A percentile compares a stretch with the other conserved stretches of the same genome.
Evolutionary conservation across 371 early-diverging fungal genomes (phyloP).

Genomic region (Rhizomucor pusillus): DNA sequence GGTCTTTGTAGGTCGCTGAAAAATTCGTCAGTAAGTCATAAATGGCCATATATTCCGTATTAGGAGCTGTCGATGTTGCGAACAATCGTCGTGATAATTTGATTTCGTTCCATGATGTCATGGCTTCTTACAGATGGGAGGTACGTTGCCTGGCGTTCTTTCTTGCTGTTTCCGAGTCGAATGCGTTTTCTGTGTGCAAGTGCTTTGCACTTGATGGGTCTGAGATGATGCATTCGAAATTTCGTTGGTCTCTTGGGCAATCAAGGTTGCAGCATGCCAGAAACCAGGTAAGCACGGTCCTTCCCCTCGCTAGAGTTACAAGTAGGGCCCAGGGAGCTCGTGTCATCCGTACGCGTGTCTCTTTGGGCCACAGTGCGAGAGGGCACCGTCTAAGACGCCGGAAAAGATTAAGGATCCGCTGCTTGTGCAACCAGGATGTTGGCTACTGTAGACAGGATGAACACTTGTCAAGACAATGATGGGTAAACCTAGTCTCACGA

Average conservation of each 20-base stretch:
- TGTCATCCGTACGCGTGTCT: not conserved
- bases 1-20: too few species aligned
- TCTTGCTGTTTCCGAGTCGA: constrained; percentile 7
- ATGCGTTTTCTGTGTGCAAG: constrained; percentile 2
- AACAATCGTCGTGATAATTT: too few species aligned
- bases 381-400: not conserved
- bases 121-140: constrained; percentile 4
- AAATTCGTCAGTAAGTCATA: constrained; percentile 1
- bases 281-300: not conserved
- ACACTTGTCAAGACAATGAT: not conserved
- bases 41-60: too few species aligned
- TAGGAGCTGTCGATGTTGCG: too few species aligned
- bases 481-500: not conserved
- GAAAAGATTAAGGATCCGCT: not conserved
- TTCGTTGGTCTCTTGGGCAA: not conserved
- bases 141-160: constrained; percentile 7
- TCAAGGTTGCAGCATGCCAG: not conserved
- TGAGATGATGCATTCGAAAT: not conserved
- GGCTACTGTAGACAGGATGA: not conserved
- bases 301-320: not conserved
- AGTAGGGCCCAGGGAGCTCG: not conserved
- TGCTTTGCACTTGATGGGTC: not conserved
- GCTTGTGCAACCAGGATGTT: not conserved
- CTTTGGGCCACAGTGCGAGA: not conserved
- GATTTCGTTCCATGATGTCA: constrained; percentile 6